These are phyloP conservation scores for Saccharomyces paradoxus DNA, from an alignment of 805 yeast species.

Conservation along the genomic window DNA sequence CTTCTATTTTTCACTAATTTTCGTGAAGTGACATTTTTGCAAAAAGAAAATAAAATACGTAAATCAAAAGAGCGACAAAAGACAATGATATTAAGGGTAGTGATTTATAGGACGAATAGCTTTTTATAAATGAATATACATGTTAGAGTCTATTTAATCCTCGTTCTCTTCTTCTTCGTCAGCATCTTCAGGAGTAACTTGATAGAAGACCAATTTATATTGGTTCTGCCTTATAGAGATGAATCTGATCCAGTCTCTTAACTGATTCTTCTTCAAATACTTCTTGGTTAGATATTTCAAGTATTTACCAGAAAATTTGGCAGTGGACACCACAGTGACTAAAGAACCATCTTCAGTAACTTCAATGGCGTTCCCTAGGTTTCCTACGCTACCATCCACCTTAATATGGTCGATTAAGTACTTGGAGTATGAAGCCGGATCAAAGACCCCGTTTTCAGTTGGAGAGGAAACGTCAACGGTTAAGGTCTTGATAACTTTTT, in stretches of 20 bases:
- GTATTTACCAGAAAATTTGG: constrained; percentile 99
- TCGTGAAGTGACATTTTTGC: background rate
- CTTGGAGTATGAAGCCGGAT: constrained; percentile 95
- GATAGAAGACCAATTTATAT: constrained; percentile 98
- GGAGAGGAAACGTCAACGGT: constrained; percentile 95
- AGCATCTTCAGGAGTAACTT: constrained; percentile 91
- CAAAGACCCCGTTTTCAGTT: constrained; percentile 94
- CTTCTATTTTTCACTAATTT: background rate
- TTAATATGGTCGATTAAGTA: constrained; percentile 98
- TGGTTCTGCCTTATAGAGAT: constrained; percentile 91
- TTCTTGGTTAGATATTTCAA: constrained; percentile 98
- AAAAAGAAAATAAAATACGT: background rate
- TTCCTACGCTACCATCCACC: constrained; percentile 93
- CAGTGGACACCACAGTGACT: constrained; percentile 77
- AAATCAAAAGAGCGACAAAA: background rate
- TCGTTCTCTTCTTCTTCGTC: constrained; percentile 54
- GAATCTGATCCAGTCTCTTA: constrained; percentile 99
- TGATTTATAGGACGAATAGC: background rate
- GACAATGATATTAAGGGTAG: background rate
- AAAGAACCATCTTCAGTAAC: constrained; percentile 84
- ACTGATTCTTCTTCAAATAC: constrained; percentile 99
- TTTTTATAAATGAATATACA: background rate
- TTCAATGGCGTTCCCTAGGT: constrained; percentile 91
- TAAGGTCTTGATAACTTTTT: constrained; percentile 78
- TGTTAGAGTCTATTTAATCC: constrained; percentile 45